Percentiles rank a stretch among this genome's conserved stretches.
phyloP scores from a whole-genome alignment of 768 basidiomycete genomes.

The Lentinula raphanica region DNA sequence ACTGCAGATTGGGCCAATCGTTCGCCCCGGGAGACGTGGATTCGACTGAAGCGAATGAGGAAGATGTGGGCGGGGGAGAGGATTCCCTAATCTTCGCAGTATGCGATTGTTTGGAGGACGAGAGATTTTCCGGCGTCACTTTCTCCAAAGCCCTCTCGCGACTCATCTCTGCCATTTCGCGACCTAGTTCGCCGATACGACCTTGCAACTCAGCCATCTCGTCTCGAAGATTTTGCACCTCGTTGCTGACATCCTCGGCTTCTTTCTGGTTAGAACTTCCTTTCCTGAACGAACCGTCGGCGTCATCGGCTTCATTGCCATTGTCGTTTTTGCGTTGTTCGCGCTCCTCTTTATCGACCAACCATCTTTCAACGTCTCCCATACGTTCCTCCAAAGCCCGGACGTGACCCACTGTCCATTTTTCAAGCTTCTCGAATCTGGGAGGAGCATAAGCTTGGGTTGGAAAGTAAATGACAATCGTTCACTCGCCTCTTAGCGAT shows the following conservation, averaged over 20 bases:
- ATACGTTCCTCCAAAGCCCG: slow-evolving; percentile 87
- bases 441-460: background rate
- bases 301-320: background rate
- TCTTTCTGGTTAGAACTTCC: background rate
- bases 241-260: background rate
- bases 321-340: slow-evolving; percentile 10
- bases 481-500: slow-evolving; percentile 51
- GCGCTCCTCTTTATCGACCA: slow-evolving; percentile 73
- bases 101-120: background rate
- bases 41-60: background rate
- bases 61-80: background rate
- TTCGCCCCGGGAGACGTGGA: background rate
- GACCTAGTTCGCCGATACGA: slow-evolving; percentile 67
- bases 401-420: slow-evolving; percentile 86
- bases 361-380: slow-evolving; percentile 87
- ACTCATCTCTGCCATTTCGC: slow-evolving; percentile 57
- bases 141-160: slow-evolving; percentile 1
- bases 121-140: background rate
- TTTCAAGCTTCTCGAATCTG: slow-evolving; percentile 78
- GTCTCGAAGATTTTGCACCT: slow-evolving; percentile 52
- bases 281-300: slow-evolving; percentile 10
- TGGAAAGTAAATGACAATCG: background rate
- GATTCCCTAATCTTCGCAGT: background rate
- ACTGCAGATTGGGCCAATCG: background rate
- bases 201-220: slow-evolving; percentile 71